phyloP scores from a whole-genome alignment of 2,329 filamentous ascomycete genomes.

The Fusarium buxicola region DNA sequence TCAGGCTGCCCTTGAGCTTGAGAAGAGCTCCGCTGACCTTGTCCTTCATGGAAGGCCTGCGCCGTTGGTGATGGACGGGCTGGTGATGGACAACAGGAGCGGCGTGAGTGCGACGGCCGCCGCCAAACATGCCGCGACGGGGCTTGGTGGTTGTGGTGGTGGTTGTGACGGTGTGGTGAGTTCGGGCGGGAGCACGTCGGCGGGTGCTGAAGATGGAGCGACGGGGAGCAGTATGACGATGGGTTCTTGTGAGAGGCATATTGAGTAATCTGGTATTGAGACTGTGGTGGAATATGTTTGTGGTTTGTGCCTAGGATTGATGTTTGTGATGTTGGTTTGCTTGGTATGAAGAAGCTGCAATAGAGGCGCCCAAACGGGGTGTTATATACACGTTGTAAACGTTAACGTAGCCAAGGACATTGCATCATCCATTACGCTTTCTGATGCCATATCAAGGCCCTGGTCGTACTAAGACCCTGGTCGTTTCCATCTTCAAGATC shows the following conservation, averaged over 20 bases:
- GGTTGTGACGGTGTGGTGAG: constrained; percentile 48
- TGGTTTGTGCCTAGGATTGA: constrained; percentile 13
- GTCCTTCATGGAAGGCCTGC: constrained; percentile 76
- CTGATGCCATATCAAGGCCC: constrained; percentile 32
- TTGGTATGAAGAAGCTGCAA: background rate
- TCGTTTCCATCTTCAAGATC: constrained; percentile 6
- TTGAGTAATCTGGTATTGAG: constrained; percentile 24
- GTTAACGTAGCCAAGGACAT: constrained; percentile 18
- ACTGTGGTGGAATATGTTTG: constrained; percentile 17
- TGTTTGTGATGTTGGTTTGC: background rate
- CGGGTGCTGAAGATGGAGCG: constrained; percentile 44
- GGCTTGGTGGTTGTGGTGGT: constrained; percentile 57
- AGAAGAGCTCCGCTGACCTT: constrained; percentile 82
- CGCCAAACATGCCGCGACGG: constrained; percentile 57
- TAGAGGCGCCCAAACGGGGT: background rate
- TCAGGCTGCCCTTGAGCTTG: constrained; percentile 78
- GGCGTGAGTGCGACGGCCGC: constrained; percentile 52
- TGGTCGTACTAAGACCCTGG: constrained; percentile 17
- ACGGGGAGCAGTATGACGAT: constrained; percentile 43
- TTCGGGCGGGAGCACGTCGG: constrained; percentile 42
- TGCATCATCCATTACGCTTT: constrained; percentile 37
- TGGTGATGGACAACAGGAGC: constrained; percentile 40
- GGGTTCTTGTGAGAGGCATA: constrained; percentile 50
- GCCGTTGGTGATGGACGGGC: constrained; percentile 70
- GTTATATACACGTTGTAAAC: constrained; percentile 29